Base-by-base conservation (phyloP, 2,329 filamentous ascomycete genomes). In the Fusarium pseudoanthophilum region DNA sequence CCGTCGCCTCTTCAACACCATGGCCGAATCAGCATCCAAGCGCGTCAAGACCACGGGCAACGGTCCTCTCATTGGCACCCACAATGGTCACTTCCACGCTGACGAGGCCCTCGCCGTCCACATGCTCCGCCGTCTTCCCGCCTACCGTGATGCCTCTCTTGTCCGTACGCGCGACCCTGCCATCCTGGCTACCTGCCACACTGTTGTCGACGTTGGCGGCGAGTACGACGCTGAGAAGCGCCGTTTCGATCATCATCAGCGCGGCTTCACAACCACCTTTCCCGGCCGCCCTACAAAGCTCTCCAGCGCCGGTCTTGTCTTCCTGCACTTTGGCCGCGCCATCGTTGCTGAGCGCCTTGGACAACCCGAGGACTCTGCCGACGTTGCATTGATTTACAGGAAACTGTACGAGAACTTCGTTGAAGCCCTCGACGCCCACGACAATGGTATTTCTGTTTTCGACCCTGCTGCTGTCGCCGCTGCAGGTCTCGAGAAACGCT, bases 31-130 rank as follows among this genome's bases (percentile, higher is more conserved):
- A 80, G 88, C 91, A 79, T 85, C 92, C 72, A 98, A 98, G 85
- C 92, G 93, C 83, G 85, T 97, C 82, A 97, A 97, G 88, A 93
- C 92, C 77, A 87, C 89, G 36, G 77, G 78, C 77, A 87, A 89
- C 37, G 78, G 78, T 49, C 75, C 92, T 73, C 84, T 91, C 77
- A 97, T 98, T 81, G 96, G 95, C 80, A 99, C 96, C 36, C 96
- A 99, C 89, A 98, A 92, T 85, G 96, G 96, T 77, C 95, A 98
- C 87, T 99, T 99, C 89, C 96, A 99, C 86, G 96, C 96, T 82
- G 96, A 99, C 83, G 96, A 99, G 86, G 95, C 96, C 69, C 91
- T 99, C 48, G 96, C 96, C 66, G 95, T 99, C 74, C 95, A 97
- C 87, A 94, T 99, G 87, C 93, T 99, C 77, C 94, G 95, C 74